Conservation (phyloP, 495 filamentous ascomycete genomes). For the Penicillium robsamsonii region DNA sequence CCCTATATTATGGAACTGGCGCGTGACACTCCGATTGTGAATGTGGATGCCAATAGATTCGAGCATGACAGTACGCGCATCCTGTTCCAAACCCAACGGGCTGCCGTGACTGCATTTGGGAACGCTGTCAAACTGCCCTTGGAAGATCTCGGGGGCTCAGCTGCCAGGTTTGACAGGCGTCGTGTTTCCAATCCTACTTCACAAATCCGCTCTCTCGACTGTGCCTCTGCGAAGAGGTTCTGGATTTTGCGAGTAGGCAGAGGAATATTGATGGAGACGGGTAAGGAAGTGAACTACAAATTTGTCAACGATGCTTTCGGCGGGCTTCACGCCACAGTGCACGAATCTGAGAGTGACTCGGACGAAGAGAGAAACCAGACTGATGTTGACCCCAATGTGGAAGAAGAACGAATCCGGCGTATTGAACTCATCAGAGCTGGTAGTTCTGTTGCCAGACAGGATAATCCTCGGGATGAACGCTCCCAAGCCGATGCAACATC, state of each 20-base stretch:
- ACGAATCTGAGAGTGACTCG: slow-evolving; percentile 35
- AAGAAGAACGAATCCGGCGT: slow-evolving; percentile 40
- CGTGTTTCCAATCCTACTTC: slow-evolving; percentile 22
- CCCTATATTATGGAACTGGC: slow-evolving; percentile 58
- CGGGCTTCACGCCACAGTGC: slow-evolving; percentile 44
- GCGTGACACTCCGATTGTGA: slow-evolving; percentile 44
- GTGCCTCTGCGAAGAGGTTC: slow-evolving; percentile 47
- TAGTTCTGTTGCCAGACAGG: not conserved
- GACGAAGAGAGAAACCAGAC: slow-evolving; percentile 43
- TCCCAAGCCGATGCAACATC: slow-evolving; percentile 4
- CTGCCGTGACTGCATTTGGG: slow-evolving; percentile 57
- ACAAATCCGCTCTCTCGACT: slow-evolving; percentile 34
- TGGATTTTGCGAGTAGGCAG: slow-evolving; percentile 64
- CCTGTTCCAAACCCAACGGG: slow-evolving; percentile 53
- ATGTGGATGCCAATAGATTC: slow-evolving; percentile 60
- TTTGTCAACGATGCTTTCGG: slow-evolving; percentile 65
- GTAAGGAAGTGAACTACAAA: slow-evolving; percentile 53
- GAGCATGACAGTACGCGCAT: slow-evolving; percentile 52
- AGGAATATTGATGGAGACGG: slow-evolving; percentile 61
- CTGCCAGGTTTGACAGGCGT: slow-evolving; percentile 33
- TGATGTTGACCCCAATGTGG: slow-evolving; percentile 42
- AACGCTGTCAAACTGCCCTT: slow-evolving; percentile 52
- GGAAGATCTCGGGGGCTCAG: slow-evolving; percentile 39
- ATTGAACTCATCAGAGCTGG: slow-evolving; percentile 25
- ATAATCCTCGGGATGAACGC: not conserved